These are phyloP conservation scores for Kalmusia sp. DNA, from an alignment of 2,329 filamentous ascomycete species.

Conservation along the genomic window DNA sequence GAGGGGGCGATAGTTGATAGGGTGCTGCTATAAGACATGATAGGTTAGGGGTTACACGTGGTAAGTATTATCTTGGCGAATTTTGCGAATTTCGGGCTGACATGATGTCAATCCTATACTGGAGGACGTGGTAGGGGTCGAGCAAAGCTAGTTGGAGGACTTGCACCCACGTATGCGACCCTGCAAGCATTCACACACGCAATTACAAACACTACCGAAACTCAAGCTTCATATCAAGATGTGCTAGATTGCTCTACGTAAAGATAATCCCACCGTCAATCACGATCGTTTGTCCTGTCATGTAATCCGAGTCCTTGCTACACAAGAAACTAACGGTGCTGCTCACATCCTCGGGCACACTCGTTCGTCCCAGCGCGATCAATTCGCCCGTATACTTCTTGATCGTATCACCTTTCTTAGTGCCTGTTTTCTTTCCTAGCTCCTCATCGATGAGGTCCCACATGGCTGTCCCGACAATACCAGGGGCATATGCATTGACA, in stretches of 20 bases:
- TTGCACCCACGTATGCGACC: not conserved
- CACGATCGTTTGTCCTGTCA: slow-evolving; percentile 71
- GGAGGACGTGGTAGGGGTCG: not conserved
- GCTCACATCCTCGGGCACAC: slow-evolving; percentile 68
- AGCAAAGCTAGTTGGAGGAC: not conserved
- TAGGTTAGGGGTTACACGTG: not conserved
- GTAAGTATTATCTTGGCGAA: not conserved
- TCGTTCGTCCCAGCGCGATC: slow-evolving; percentile 64
- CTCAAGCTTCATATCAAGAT: not conserved
- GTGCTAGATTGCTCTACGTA: slow-evolving; percentile 29
- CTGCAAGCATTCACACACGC: not conserved
- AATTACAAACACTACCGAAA: not conserved
- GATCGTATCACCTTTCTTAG: slow-evolving; percentile 61
- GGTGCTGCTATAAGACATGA: not conserved
- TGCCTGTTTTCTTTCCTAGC: slow-evolving; percentile 60
- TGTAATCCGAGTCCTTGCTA: slow-evolving; percentile 66
- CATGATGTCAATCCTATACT: not conserved
- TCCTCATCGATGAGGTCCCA: slow-evolving; percentile 73
- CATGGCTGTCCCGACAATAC: slow-evolving; percentile 72
- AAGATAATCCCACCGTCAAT: slow-evolving; percentile 68
- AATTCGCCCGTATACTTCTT: slow-evolving; percentile 61
- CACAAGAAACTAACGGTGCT: slow-evolving; percentile 69
- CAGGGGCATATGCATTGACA: slow-evolving; percentile 71
- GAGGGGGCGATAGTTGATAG: not conserved
- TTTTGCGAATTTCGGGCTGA: no score